Evolutionary conservation across 306 rosid species (phyloP).

Genomic region (Sindora glabra): DNA sequence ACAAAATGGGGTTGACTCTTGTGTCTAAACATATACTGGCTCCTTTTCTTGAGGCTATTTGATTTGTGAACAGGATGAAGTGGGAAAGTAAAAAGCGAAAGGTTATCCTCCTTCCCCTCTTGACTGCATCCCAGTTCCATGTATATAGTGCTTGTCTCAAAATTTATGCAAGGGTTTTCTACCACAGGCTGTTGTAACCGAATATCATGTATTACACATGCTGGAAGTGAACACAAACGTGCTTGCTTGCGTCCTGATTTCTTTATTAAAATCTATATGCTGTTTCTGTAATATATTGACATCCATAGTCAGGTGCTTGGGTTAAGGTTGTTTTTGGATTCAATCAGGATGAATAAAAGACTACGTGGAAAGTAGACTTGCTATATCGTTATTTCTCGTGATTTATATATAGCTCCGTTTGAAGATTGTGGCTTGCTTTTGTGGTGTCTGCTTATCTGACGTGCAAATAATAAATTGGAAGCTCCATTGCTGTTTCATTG

Average conservation of each 20-base stretch:
- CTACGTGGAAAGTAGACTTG: neutral
- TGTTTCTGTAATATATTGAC: constrained; percentile 5
- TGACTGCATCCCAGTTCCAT: constrained; percentile 14
- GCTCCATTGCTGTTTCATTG: no score
- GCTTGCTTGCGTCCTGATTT: constrained; percentile 15
- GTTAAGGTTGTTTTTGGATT: neutral
- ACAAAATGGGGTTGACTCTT: neutral
- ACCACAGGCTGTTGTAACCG: constrained; percentile 28
- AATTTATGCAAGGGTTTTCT: constrained; percentile 10
- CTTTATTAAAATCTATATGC: constrained; percentile 10
- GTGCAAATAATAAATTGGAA: no score
- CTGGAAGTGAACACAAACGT: constrained; percentile 26
- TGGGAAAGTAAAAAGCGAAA: constrained; percentile 5
- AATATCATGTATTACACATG: constrained; percentile 7
- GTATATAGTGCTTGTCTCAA: constrained; percentile 25
- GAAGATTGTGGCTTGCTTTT: no score
- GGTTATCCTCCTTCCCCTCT: constrained; percentile 1
- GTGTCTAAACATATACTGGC: constrained; percentile 1
- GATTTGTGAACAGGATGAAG: constrained; percentile 5
- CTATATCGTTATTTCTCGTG: neutral
- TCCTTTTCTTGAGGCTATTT: constrained; percentile 18
- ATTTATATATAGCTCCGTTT: no score
- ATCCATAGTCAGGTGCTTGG: constrained; percentile 1
- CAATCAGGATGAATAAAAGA: neutral
- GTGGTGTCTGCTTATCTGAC: no score